These are phyloP conservation scores for Priceomyces castillae DNA, from an alignment of 805 yeast genomes.

Conservation along the genomic window DNA sequence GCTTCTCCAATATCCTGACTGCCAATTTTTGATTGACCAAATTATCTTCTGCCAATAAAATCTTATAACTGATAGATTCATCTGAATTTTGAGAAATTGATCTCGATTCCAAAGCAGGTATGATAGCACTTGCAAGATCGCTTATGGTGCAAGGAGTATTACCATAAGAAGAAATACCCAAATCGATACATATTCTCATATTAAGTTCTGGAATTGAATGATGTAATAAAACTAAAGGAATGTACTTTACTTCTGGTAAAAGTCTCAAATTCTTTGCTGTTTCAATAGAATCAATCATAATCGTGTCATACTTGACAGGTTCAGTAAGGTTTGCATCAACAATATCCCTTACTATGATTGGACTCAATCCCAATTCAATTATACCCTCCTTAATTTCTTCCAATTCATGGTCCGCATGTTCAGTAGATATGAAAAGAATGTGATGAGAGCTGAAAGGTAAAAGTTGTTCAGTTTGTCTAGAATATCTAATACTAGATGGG, in stretches of 20 bases:
- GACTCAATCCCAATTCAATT: slow-evolving; percentile 55
- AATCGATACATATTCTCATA: slow-evolving; percentile 77
- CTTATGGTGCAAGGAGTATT: slow-evolving; percentile 82
- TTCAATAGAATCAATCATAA: slow-evolving; percentile 76
- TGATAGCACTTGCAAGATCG: slow-evolving; percentile 77
- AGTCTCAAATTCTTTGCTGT: slow-evolving; percentile 67
- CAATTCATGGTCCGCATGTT: slow-evolving; percentile 51
- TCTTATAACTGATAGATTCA: slow-evolving; percentile 70
- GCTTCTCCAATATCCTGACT: slow-evolving; percentile 78
- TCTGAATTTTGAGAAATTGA: slow-evolving; percentile 78
- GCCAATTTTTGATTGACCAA: slow-evolving; percentile 86
- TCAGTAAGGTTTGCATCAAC: slow-evolving; percentile 55
- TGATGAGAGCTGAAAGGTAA: slow-evolving; percentile 71
- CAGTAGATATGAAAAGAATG: slow-evolving; percentile 67
- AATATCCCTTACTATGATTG: slow-evolving; percentile 55
- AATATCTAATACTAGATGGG: slow-evolving; percentile 61
- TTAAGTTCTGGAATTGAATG: slow-evolving; percentile 74
- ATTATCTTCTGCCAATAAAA: slow-evolving; percentile 83
- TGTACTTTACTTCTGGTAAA: slow-evolving; percentile 75
- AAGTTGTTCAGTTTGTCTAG: slow-evolving; percentile 64
- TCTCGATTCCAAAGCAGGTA: slow-evolving; percentile 82
- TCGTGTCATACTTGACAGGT: slow-evolving; percentile 69
- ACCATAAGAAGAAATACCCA: slow-evolving; percentile 86
- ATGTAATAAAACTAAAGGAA: slow-evolving; percentile 76
- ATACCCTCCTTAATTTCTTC: slow-evolving; percentile 52